These are phyloP conservation scores for Pneumocystis canis DNA, from an alignment of 1,139 yeast genomes.

Conservation along the genomic window DNA sequence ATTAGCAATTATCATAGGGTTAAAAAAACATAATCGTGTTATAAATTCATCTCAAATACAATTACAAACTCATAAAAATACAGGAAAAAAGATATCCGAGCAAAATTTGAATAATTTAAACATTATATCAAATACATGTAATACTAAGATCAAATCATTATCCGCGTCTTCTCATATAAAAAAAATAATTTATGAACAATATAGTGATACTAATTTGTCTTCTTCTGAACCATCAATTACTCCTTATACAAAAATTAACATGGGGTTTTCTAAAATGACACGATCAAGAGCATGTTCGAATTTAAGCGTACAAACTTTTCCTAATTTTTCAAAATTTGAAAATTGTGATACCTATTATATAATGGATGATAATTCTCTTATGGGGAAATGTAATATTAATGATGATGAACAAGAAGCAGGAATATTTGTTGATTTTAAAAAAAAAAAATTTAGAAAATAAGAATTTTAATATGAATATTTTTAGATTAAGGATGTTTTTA, in stretches of 20 bases:
- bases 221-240: background rate
- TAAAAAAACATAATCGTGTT: background rate
- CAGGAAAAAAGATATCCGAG: background rate
- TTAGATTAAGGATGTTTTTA: background rate
- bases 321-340: background rate
- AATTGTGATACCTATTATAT: background rate
- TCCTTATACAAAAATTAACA: background rate
- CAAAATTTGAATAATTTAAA: background rate
- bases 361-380: background rate
- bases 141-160: background rate
- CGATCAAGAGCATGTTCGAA: slow-evolving; percentile 1
- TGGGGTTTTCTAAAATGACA: background rate
- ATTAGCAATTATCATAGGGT: background rate
- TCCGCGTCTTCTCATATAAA: background rate
- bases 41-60: background rate
- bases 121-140: background rate
- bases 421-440: background rate
- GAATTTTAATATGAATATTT: background rate
- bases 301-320: background rate
- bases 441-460: background rate
- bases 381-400: background rate
- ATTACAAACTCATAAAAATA: background rate
- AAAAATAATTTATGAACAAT: background rate
- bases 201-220: background rate
- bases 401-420: background rate